These are phyloP conservation scores for Halteria grandinella DNA, from an alignment of 73 alveolate species.

Conservation along the genomic window DNA sequence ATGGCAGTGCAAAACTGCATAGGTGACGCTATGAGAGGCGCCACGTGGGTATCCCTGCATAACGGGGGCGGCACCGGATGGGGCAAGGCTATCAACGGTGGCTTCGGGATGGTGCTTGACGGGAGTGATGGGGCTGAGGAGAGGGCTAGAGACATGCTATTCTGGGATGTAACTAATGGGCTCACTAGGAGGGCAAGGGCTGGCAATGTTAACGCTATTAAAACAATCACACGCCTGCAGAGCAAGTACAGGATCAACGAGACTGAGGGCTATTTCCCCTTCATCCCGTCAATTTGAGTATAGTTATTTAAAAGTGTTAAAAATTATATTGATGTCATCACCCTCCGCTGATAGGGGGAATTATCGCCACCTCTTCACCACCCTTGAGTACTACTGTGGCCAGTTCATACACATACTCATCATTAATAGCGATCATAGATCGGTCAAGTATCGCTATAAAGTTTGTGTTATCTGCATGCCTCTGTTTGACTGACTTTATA, in stretches of 20 bases:
- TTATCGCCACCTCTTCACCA: slow-evolving; percentile 45
- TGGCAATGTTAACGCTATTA: slow-evolving; percentile 62
- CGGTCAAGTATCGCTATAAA: slow-evolving; percentile 7
- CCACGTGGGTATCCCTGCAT: slow-evolving; percentile 79
- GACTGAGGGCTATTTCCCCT: slow-evolving; percentile 38
- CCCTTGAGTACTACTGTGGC: not conserved
- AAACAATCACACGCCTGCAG: slow-evolving; percentile 51
- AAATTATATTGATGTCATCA: not conserved
- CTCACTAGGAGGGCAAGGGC: slow-evolving; percentile 73
- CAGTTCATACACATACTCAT: slow-evolving; percentile 22
- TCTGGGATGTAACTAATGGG: slow-evolving; percentile 77
- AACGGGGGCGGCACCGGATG: slow-evolving; percentile 83
- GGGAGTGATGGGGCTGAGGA: slow-evolving; percentile 67
- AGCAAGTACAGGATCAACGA: slow-evolving; percentile 35
- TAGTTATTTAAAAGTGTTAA: not conserved
- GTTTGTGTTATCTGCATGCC: not conserved
- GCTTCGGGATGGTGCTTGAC: slow-evolving; percentile 77
- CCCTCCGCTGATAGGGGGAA: slow-evolving; percentile 39
- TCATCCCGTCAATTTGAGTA: slow-evolving; percentile 25
- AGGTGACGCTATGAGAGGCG: slow-evolving; percentile 77
- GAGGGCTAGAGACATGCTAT: slow-evolving; percentile 70
- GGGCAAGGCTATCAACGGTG: slow-evolving; percentile 79
- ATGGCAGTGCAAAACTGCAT: slow-evolving; percentile 71
- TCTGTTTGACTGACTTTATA: not conserved
- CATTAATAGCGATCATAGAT: slow-evolving; percentile 50